A percentile compares a stretch with the other conserved stretches of the same genome.
These are phyloP conservation scores for Stevia rebaudiana DNA, from an alignment of 140 eudicot species.

Conservation along the genomic window DNA sequence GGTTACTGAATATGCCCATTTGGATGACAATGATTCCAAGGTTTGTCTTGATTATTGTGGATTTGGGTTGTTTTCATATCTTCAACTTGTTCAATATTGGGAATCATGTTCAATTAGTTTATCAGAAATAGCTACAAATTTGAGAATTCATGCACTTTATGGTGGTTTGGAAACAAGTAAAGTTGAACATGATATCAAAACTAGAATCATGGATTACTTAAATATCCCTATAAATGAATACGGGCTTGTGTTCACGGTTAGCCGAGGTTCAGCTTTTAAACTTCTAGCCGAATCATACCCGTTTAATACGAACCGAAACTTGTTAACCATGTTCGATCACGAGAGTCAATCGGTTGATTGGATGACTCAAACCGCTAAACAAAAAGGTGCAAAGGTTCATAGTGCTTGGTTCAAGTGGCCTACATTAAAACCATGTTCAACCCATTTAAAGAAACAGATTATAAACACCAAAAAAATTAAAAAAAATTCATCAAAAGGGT, in stretches of 20 bases:
- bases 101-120: constrained; percentile 74
- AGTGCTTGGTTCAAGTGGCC: constrained; percentile 73
- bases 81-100: constrained; percentile 73
- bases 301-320: constrained; percentile 35
- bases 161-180: constrained; percentile 49
- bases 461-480: constrained; percentile 42
- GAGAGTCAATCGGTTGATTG: constrained; percentile 54
- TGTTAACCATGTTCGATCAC: constrained; percentile 59
- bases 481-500: constrained; percentile 44
- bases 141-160: constrained; percentile 37
- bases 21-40: constrained; percentile 53
- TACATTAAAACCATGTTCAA: constrained; percentile 50
- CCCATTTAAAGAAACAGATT: constrained; percentile 45
- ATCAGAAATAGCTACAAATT: constrained; percentile 65
- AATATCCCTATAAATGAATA: constrained; percentile 67
- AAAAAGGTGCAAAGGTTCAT: constrained; percentile 52
- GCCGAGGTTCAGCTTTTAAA: constrained; percentile 63
- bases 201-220: constrained; percentile 56
- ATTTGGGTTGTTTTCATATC: constrained; percentile 85
- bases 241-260: constrained; percentile 60
- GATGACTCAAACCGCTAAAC: constrained; percentile 52
- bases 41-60: constrained; percentile 98
- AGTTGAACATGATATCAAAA: constrained; percentile 40
- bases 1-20: constrained; percentile 64
- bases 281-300: constrained; percentile 61